Percentiles rank a stretch among this genome's conserved stretches.
Evolutionary conservation across 495 filamentous ascomycete species (phyloP).

Genomic region (Penicillium parvum): DNA sequence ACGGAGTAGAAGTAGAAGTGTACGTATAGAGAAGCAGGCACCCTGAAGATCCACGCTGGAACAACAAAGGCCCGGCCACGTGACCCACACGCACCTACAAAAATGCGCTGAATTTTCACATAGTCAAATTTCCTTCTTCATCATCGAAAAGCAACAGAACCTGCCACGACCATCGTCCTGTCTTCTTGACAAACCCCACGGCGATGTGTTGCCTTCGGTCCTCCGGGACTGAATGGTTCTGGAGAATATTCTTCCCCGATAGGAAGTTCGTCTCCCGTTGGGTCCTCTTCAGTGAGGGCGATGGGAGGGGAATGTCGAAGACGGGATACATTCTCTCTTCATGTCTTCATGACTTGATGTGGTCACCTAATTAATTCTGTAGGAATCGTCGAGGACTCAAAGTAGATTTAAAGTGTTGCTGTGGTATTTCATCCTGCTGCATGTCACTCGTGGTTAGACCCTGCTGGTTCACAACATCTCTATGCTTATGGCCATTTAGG

Average conservation of each 20-base stretch:
- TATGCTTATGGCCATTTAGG: slow-evolving; percentile 4
- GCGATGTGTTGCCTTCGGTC: slow-evolving; percentile 60
- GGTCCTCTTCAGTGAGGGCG: slow-evolving; percentile 62
- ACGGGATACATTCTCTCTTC: slow-evolving; percentile 51
- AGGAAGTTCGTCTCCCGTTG: slow-evolving; percentile 62
- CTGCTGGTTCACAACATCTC: background rate
- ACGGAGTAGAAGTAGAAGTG: background rate
- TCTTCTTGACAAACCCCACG: slow-evolving; percentile 38
- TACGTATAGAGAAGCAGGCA: background rate
- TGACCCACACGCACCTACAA: slow-evolving; percentile 28
- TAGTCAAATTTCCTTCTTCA: slow-evolving; percentile 38
- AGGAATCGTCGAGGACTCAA: too few species aligned
- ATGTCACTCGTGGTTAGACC: too few species aligned
- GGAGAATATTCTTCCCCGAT: slow-evolving; percentile 57
- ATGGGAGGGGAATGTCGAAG: slow-evolving; percentile 64
- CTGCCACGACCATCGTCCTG: slow-evolving; percentile 62
- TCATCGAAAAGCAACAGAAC: slow-evolving; percentile 59
- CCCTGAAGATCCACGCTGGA: slow-evolving; percentile 6
- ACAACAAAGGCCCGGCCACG: slow-evolving; percentile 25
- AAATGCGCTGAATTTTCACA: slow-evolving; percentile 21
- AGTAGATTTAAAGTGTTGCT: too few species aligned
- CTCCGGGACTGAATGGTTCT: slow-evolving; percentile 47
- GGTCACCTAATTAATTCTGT: background rate
- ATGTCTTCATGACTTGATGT: background rate
- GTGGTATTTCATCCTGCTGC: too few species aligned